phyloP scores from a whole-genome alignment of 1,139 yeast genomes.

The Scheffersomyces titani region DNA sequence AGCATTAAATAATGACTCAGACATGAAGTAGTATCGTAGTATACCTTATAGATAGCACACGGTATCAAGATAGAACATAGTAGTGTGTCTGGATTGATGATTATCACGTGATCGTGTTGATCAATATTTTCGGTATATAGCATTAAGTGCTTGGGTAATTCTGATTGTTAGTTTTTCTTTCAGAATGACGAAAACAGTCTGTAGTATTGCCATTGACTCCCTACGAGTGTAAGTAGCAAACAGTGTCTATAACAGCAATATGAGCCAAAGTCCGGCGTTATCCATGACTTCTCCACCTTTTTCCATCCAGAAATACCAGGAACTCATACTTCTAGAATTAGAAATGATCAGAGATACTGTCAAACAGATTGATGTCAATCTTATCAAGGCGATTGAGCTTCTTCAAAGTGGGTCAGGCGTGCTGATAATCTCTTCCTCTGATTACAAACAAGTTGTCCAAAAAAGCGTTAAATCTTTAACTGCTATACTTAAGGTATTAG shows the following conservation, averaged over 20 bases:
- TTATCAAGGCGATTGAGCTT: slow-evolving; percentile 25
- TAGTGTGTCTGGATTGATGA: not conserved
- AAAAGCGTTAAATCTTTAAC: slow-evolving; percentile 15
- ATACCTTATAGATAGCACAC: not conserved
- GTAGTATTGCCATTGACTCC: not conserved
- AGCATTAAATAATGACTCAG: not conserved
- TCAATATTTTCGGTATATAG: not conserved
- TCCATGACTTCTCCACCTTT: not conserved
- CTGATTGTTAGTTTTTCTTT: not conserved
- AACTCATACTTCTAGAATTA: slow-evolving; percentile 30
- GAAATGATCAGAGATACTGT: slow-evolving; percentile 34
- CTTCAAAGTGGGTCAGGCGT: not conserved
- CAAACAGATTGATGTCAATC: slow-evolving; percentile 28
- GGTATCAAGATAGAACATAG: not conserved
- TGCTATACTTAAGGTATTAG: slow-evolving; percentile 15
- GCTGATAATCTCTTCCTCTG: slow-evolving; percentile 2
- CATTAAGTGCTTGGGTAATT: not conserved
- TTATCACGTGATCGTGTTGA: not conserved
- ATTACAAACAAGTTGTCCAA: slow-evolving; percentile 14
- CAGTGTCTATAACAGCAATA: not conserved
- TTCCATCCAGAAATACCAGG: slow-evolving; percentile 16
- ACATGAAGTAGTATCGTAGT: not conserved
- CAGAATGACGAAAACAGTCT: not conserved
- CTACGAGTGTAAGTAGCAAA: not conserved
- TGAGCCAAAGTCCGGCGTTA: not conserved